These are phyloP conservation scores for Backusella morwellensis DNA, from an alignment of 192 early-diverging fungal species.

Conservation along the genomic window DNA sequence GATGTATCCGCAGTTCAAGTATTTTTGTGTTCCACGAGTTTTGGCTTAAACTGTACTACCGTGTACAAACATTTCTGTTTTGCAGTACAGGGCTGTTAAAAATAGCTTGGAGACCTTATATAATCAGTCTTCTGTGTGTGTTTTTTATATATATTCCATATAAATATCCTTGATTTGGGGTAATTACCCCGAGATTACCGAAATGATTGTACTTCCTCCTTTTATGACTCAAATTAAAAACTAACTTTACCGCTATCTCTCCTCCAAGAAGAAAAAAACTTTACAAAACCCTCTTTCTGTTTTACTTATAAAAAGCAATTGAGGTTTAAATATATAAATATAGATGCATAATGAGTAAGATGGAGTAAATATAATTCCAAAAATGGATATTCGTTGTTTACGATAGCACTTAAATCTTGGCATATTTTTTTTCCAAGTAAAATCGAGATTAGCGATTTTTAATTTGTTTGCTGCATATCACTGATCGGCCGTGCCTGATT, in stretches of 20 bases:
- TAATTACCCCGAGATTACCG: background rate
- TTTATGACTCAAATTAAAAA: conserved; percentile 2
- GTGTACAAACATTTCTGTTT: background rate
- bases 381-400: background rate
- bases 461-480: background rate
- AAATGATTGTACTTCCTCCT: background rate
- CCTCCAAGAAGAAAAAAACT: background rate
- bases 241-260: background rate
- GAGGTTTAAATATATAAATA: background rate
- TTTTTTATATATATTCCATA: background rate
- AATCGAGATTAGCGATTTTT: background rate
- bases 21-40: background rate
- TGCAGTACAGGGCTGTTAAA: background rate
- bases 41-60: background rate
- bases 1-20: background rate
- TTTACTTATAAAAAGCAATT: background rate
- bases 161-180: background rate
- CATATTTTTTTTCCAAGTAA: background rate
- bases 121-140: background rate
- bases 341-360: background rate
- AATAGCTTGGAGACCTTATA: background rate
- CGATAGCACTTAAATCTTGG: background rate
- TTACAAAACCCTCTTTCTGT: no score
- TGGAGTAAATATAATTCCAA: background rate
- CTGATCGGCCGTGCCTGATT: background rate